phyloP scores from a whole-genome alignment of 805 yeast genomes.

The Ogataea corticis region DNA sequence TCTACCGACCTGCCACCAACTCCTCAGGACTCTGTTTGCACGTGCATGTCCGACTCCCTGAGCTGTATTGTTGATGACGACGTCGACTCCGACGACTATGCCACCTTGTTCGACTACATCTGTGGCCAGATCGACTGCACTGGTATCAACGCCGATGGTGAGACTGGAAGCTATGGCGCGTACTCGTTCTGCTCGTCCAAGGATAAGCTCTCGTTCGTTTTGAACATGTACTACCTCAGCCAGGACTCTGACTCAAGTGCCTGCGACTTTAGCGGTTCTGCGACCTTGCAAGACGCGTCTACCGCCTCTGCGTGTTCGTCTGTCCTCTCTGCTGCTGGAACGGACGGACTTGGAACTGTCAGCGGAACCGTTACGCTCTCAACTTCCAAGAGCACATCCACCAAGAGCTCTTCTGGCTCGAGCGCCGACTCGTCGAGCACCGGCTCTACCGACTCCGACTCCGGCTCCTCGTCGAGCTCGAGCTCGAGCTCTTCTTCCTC shows the following conservation, averaged over 20 bases:
- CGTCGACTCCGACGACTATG: conserved; percentile 58
- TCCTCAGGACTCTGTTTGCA: conserved; percentile 64
- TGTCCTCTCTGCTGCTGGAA: conserved; percentile 64
- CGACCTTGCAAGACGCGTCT: conserved; percentile 47
- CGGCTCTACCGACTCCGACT: background rate
- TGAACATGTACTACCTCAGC: conserved; percentile 62
- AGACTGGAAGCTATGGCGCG: conserved; percentile 67
- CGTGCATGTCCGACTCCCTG: conserved; percentile 57
- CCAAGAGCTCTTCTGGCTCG: conserved; percentile 19
- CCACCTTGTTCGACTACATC: conserved; percentile 54
- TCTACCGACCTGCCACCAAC: conserved; percentile 74
- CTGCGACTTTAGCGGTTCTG: conserved; percentile 72
- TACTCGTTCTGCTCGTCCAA: conserved; percentile 70
- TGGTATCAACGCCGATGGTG: conserved; percentile 64
- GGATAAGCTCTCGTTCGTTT: conserved; percentile 62
- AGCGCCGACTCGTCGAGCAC: conserved; percentile 5
- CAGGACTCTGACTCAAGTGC: conserved; percentile 48
- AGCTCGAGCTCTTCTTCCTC: conserved; percentile 7
- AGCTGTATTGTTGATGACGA: conserved; percentile 59
- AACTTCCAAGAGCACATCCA: conserved; percentile 18
- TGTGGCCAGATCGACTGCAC: conserved; percentile 59
- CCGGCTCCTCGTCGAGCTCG: conserved; percentile 9
- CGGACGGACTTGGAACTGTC: conserved; percentile 64
- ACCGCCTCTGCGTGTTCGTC: conserved; percentile 58
- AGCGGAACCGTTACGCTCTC: conserved; percentile 36